Base-by-base conservation (phyloP, 305 asterid species). In the Solanum aculeatissimum region DNA sequence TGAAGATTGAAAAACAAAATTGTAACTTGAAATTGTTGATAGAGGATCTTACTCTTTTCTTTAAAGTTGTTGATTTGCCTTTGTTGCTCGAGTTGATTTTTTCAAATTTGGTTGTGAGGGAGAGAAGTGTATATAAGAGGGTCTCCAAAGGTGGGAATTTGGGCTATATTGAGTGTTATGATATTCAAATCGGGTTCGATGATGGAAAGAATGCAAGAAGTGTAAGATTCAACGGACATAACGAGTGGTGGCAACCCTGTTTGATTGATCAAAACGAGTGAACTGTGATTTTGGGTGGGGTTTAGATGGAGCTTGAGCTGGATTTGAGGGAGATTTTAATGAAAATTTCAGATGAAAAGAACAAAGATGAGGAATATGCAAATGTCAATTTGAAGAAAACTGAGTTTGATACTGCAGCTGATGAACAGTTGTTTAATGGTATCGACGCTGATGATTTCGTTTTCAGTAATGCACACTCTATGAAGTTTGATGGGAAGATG, bases 301-400 rank as follows among this genome's bases (percentile, higher is more conserved):
- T 84, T 65, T 83, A 85, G n/a, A 88, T 90, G 96, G 93, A 83
- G 62, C 63, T 92, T 86, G 93, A 90, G 83, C 78, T 92, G 53
- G 92, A 89, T 88, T 88, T 91, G 85, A 84, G 88, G 89, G 89
- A 81, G 47, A 81, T 90, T 77, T 84, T 90, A 78, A 87, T 91
- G 10, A 89, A 86, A 55, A 54, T 80, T 66, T 83, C 89, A 27
- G 91, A 89, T 66, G 86, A 86, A 83, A 89, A 87, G 62, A 89
- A 89, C 85, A 86, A 85, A 70, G 86, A 86, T 55, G 89, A 69
- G 51, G 84, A 51, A 21, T 74, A 43, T 53, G 51, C 18, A n/a
- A 86, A 88, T 58, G 84, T 62, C 55, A 88, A 87, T 15, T 25
- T 27, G 16, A 25, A 9, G 7, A 74, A 47, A 11, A 47, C 14